Evolutionary conservation across 495 filamentous ascomycete species (phyloP).

Genomic region (Pyrenopolyporus hunteri): DNA sequence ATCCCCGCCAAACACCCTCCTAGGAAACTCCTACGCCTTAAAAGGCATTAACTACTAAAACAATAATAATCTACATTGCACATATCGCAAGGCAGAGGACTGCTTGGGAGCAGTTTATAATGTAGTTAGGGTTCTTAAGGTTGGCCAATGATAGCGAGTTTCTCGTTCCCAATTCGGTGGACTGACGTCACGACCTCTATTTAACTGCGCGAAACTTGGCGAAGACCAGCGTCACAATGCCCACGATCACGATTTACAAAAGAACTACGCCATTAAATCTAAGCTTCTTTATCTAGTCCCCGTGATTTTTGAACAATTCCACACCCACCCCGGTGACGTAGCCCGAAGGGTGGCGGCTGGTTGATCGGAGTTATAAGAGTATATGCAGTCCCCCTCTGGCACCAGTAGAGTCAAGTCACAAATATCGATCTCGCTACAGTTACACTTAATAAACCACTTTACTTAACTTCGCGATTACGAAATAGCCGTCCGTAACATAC

Average conservation of each 20-base stretch:
- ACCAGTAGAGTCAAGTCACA: constrained; percentile 1
- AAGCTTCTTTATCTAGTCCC: constrained; percentile 17
- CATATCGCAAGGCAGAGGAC: too few species aligned
- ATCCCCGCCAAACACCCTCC: too few species aligned
- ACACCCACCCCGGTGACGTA: constrained; percentile 20
- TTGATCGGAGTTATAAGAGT: constrained; percentile 9
- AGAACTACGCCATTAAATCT: background rate
- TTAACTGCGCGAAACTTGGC: constrained; percentile 6
- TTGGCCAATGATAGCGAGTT: background rate
- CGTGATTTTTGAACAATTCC: background rate
- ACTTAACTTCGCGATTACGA: background rate
- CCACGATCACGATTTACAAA: constrained; percentile 11
- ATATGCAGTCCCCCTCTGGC: background rate
- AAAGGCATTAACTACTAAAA: too few species aligned
- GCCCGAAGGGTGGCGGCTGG: background rate
- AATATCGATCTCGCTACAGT: background rate
- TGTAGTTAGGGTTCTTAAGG: too few species aligned
- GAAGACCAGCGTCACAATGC: constrained; percentile 22
- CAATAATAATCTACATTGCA: too few species aligned
- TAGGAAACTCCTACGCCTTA: too few species aligned
- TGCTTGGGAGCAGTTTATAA: too few species aligned
- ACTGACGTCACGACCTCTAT: constrained; percentile 29
- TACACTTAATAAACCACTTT: background rate
- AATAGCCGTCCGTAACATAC: background rate
- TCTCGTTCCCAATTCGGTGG: constrained; percentile 7